These are phyloP conservation scores for Streptanthus diversifolius DNA, from an alignment of 345 rosid genomes.

Conservation along the genomic window DNA sequence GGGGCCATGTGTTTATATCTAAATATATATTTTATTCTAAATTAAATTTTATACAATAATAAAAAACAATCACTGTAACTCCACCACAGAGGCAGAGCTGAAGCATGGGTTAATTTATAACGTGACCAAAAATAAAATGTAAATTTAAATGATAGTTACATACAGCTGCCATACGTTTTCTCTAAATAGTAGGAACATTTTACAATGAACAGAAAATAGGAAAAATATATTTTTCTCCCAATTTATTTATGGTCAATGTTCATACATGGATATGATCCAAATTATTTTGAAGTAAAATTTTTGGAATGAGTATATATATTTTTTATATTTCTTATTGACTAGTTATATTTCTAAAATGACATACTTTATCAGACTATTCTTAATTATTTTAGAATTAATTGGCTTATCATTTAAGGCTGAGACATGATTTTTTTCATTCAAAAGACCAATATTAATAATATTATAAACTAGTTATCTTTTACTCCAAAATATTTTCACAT, in stretches of 20 bases:
- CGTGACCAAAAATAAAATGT: not conserved
- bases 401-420: no score
- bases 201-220: not conserved
- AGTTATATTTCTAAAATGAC: no score
- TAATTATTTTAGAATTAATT: no score
- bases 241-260: not conserved
- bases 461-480: no score
- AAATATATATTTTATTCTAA: not conserved
- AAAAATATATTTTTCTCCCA: no score
- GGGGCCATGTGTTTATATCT: conserved; percentile 25
- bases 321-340: no score
- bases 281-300: not conserved
- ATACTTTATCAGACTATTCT: no score
- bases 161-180: conserved; percentile 26
- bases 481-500: no score
- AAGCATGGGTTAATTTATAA: conserved; percentile 30
- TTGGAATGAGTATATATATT: no score
- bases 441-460: no score
- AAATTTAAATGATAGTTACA: conserved; percentile 13
- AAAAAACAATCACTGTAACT: not conserved
- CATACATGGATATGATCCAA: not conserved
- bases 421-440: no score
- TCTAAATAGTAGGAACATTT: conserved; percentile 1
- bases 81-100: conserved; percentile 28
- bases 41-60: not conserved